Conservation (phyloP, 345 rosid species). For the Populus euphratica region DNA sequence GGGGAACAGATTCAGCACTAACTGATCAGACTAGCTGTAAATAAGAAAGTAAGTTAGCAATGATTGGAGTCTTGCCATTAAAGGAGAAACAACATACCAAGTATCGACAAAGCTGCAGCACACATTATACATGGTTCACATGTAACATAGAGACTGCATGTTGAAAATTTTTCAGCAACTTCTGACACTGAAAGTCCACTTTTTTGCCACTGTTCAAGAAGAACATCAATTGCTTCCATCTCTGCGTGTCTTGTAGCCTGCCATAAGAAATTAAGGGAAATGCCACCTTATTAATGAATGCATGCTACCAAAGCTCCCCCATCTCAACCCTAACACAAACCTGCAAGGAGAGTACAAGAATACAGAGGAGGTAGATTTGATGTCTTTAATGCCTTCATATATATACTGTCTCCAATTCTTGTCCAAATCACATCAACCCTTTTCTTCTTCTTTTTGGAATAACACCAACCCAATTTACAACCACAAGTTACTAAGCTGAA, state of each 20-base stretch:
- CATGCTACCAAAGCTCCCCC: too few relatives aligned
- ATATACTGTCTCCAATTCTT: too few relatives aligned
- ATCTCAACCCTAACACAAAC: too few relatives aligned
- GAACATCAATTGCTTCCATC: slow-evolving; percentile 83
- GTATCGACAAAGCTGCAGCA: slow-evolving; percentile 74
- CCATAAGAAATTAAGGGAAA: not conserved
- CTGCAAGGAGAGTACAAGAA: too few relatives aligned
- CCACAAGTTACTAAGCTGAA: too few relatives aligned
- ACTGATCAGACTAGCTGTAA: slow-evolving; percentile 1
- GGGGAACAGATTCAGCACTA: not conserved
- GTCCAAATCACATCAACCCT: too few relatives aligned
- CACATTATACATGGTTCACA: slow-evolving; percentile 97
- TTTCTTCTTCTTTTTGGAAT: too few relatives aligned
- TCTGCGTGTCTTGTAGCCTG: slow-evolving; percentile 93
- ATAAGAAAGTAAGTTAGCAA: not conserved
- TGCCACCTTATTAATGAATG: not conserved
- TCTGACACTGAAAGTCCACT: slow-evolving; percentile 46
- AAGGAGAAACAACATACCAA: slow-evolving; percentile 38
- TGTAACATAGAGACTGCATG: slow-evolving; percentile 67
- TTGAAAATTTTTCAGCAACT: slow-evolving; percentile 60
- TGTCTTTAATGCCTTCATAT: too few relatives aligned
- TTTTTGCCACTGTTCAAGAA: slow-evolving; percentile 62
- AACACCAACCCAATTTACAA: too few relatives aligned
- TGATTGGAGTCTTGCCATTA: not conserved
- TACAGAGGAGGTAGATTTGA: too few relatives aligned